Conservation (phyloP, 345 rosid genomes). For the Eucalyptus pauciflora region DNA sequence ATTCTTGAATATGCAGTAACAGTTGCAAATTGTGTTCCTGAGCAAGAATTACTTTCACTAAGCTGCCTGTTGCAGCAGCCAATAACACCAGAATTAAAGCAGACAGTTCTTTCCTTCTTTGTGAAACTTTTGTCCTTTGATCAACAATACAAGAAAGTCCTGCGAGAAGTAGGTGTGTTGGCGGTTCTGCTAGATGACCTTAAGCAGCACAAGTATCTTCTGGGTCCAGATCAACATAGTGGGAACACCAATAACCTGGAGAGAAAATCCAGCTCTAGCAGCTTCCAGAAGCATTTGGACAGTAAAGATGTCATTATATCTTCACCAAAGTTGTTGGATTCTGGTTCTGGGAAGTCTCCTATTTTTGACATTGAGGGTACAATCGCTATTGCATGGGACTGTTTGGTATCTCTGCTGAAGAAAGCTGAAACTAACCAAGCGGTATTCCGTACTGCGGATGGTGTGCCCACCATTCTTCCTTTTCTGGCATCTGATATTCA, state of each 20-base stretch:
- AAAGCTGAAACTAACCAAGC: slow-evolving; percentile 90
- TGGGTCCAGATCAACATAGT: slow-evolving; percentile 51
- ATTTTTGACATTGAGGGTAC: slow-evolving; percentile 83
- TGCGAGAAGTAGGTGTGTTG: slow-evolving; percentile 95
- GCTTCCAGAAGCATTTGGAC: slow-evolving; percentile 82
- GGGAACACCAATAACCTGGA: slow-evolving; percentile 34
- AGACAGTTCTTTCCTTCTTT: slow-evolving; percentile 85
- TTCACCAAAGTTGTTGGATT: slow-evolving; percentile 84
- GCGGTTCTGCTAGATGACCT: slow-evolving; percentile 92
- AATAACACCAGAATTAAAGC: slow-evolving; percentile 81
- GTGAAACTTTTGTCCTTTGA: slow-evolving; percentile 96
- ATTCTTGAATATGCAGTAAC: slow-evolving; percentile 99
- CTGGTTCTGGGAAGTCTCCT: slow-evolving; percentile 68
- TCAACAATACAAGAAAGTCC: slow-evolving; percentile 95
- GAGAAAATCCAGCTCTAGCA: slow-evolving; percentile 56
- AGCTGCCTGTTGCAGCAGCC: slow-evolving; percentile 98
- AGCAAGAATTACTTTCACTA: slow-evolving; percentile 95
- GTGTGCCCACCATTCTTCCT: slow-evolving; percentile 76
- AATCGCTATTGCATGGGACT: slow-evolving; percentile 88
- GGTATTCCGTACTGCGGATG: slow-evolving; percentile 82
- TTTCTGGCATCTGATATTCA: slow-evolving; percentile 73
- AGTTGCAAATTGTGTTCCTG: slow-evolving; percentile 96
- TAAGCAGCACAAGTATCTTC: slow-evolving; percentile 87
- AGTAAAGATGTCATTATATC: slow-evolving; percentile 77
- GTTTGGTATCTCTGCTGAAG: slow-evolving; percentile 83